A percentile compares a stretch with the other conserved stretches of the same genome.
Evolutionary conservation across 192 early-diverging fungal species (phyloP).

Genomic region (Podila epigama): DNA sequence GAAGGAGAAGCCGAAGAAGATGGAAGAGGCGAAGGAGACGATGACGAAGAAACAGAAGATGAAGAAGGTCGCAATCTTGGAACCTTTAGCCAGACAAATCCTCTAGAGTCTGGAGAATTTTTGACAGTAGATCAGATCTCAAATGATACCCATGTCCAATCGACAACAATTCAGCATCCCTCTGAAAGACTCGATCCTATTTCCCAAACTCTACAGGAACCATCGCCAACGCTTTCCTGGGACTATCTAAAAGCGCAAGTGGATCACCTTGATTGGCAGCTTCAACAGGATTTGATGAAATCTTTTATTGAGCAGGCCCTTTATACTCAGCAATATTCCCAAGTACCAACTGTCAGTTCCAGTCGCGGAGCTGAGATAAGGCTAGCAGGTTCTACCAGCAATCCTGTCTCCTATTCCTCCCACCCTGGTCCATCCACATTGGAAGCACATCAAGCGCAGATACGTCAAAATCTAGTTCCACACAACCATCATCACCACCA

Average conservation of each 20-base stretch:
- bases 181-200: not conserved
- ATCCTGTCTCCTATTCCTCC: conserved; percentile 15
- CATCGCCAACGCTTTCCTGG: conserved; percentile 15
- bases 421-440: not conserved
- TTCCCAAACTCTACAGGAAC: conserved; percentile 5
- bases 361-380: conserved; percentile 17
- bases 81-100: not conserved
- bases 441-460: too few species aligned
- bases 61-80: too few species aligned
- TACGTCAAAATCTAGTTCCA: too few species aligned
- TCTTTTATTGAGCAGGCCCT: conserved; percentile 19
- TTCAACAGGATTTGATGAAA: conserved; percentile 33
- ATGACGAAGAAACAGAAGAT: too few species aligned
- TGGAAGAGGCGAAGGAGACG: too few species aligned
- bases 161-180: conserved; percentile 11
- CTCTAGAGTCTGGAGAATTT: not conserved
- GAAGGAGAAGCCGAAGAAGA: too few species aligned
- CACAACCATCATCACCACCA: too few species aligned
- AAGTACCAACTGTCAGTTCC: conserved; percentile 14
- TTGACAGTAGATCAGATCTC: not conserved
- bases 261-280: conserved; percentile 27
- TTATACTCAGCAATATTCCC: conserved; percentile 12
- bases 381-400: conserved; percentile 23
- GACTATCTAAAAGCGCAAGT: conserved; percentile 28
- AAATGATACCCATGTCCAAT: not conserved